phyloP scores from a whole-genome alignment of 139 green algal genomes.

The Pleodorina starrii region DNA sequence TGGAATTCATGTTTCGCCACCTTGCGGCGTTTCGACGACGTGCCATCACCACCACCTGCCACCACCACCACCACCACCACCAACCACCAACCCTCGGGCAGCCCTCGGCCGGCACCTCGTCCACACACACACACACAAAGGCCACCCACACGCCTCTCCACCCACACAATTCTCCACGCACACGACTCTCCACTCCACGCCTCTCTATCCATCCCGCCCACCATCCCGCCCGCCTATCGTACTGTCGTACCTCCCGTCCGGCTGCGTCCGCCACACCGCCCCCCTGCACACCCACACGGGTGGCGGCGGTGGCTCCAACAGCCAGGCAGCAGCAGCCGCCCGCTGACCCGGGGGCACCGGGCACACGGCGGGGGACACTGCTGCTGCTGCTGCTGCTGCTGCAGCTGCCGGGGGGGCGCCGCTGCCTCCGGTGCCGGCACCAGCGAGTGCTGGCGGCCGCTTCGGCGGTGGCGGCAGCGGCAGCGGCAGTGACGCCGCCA shows the following conservation, averaged over 20 bases:
- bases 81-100: too few species aligned
- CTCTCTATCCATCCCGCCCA: too few species aligned
- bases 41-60: too few species aligned
- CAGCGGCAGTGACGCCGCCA: conserved; percentile 8
- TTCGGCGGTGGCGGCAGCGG: background rate
- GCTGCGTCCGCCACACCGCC: background rate
- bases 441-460: background rate
- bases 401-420: too few species aligned
- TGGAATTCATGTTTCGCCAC: too few species aligned
- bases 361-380: background rate
- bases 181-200: background rate
- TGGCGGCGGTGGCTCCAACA: background rate
- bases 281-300: background rate
- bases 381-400: background rate
- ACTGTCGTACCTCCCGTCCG: background rate
- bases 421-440: background rate
- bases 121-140: background rate
- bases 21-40: too few species aligned
- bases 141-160: background rate
- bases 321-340: conserved; percentile 1
- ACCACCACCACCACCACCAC: too few species aligned
- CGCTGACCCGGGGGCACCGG: background rate
- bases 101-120: too few species aligned
- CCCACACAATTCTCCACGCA: background rate
- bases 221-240: too few species aligned